Percentiles rank a stretch among this genome's conserved stretches.
Evolutionary conservation across 2,329 filamentous ascomycete species (phyloP).

Genomic region (Trichoderma sp.): DNA sequence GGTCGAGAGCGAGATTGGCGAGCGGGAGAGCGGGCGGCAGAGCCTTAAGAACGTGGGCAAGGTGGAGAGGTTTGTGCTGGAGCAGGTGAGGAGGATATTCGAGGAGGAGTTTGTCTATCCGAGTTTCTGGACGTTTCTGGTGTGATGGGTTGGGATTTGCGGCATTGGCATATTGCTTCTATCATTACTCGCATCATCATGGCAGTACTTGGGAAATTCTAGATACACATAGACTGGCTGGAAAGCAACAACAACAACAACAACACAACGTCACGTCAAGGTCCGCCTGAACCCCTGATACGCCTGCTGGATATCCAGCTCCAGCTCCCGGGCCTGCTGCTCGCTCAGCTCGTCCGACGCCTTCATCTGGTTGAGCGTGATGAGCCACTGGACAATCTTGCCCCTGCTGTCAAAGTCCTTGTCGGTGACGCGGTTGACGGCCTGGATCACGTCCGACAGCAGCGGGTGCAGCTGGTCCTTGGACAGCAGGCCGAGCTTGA

Average conservation of each 20-base stretch:
- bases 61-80: slow-evolving; percentile 94
- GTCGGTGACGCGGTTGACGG: slow-evolving; percentile 95
- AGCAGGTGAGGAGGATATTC: slow-evolving; percentile 95
- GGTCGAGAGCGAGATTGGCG: slow-evolving; percentile 96
- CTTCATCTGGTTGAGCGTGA: slow-evolving; percentile 96
- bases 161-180: not conserved
- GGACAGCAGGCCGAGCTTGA: slow-evolving; percentile 87
- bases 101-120: slow-evolving; percentile 99
- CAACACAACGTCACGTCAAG: slow-evolving; percentile 52
- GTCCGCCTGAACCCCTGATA: slow-evolving; percentile 92
- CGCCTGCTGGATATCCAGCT: slow-evolving; percentile 90
- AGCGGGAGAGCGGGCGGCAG: slow-evolving; percentile 87
- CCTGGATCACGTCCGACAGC: slow-evolving; percentile 92
- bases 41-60: slow-evolving; percentile 98
- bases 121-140: slow-evolving; percentile 96
- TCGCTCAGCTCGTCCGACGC: slow-evolving; percentile 88
- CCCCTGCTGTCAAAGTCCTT: slow-evolving; percentile 91
- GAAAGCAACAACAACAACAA: not conserved
- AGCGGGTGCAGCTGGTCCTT: slow-evolving; percentile 97
- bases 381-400: slow-evolving; percentile 98
- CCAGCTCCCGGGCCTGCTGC: slow-evolving; percentile 83
- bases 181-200: not conserved
- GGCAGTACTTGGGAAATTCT: not conserved
- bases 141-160: slow-evolving; percentile 52
- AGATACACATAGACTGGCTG: not conserved